Conservation (phyloP, 2,329 filamentous ascomycete genomes). For the Pseudocercospora ulei region DNA sequence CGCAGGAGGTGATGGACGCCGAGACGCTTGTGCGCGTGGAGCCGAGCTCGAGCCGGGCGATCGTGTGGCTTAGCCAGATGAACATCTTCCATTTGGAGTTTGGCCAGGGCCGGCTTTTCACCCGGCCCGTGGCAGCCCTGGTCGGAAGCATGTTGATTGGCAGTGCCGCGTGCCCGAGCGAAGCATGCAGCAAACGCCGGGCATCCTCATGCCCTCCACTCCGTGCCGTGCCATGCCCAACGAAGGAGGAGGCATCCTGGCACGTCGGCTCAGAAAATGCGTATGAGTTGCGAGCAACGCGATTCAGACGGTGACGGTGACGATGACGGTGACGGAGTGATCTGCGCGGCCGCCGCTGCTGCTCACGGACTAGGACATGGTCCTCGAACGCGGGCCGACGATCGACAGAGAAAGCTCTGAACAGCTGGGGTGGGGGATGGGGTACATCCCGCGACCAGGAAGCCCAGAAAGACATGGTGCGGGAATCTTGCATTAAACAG, state of each 20-base stretch:
- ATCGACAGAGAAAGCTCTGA: slow-evolving; percentile 7
- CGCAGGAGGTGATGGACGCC: not conserved
- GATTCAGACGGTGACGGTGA: not conserved
- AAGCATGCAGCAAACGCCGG: slow-evolving; percentile 9
- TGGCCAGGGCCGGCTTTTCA: slow-evolving; percentile 11
- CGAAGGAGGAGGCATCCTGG: slow-evolving; percentile 1
- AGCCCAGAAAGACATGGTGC: slow-evolving; percentile 5
- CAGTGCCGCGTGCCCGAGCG: slow-evolving; percentile 5
- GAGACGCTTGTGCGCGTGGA: not conserved
- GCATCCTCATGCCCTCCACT: slow-evolving; percentile 3
- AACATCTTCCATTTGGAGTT: slow-evolving; percentile 9
- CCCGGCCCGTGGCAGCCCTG: slow-evolving; percentile 8
- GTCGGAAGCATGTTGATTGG: slow-evolving; percentile 12
- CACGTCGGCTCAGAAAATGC: not conserved
- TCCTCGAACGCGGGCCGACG: slow-evolving; percentile 9
- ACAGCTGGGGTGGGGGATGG: slow-evolving; percentile 8
- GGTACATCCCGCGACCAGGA: slow-evolving; percentile 8
- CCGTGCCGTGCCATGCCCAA: not conserved
- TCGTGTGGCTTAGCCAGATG: slow-evolving; percentile 9
- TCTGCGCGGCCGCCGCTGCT: slow-evolving; percentile 13
- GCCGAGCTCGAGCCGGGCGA: slow-evolving; percentile 2
- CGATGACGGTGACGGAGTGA: slow-evolving; percentile 10
- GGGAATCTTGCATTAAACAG: slow-evolving; percentile 13
- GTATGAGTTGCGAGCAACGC: not conserved
- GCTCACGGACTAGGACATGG: slow-evolving; percentile 8